phyloP scores from a whole-genome alignment of 495 filamentous ascomycete genomes.

The Letharia lupina region DNA sequence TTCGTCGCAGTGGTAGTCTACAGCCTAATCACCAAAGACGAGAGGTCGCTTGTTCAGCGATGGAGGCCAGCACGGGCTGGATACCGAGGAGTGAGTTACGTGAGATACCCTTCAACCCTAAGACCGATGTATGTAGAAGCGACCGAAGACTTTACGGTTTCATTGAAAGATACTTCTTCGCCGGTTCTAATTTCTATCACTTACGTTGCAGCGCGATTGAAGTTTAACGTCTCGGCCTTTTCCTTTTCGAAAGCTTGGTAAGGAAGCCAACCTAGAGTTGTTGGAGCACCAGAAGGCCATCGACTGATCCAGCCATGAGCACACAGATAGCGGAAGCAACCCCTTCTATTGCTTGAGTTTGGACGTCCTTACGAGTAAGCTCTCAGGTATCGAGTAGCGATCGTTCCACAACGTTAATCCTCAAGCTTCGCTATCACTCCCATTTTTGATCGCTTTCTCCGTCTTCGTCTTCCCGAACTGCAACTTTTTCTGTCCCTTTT shows the following conservation, averaged over 20 bases:
- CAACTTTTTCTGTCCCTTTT: slow-evolving; percentile 21
- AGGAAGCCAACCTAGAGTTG: background rate
- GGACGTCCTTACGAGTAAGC: background rate
- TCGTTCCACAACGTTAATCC: background rate
- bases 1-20: background rate
- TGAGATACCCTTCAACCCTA: background rate
- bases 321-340: background rate
- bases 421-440: slow-evolving; percentile 12
- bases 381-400: background rate
- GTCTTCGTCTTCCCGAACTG: slow-evolving; percentile 22
- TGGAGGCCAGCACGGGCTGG: background rate
- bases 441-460: slow-evolving; percentile 14
- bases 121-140: background rate
- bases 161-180: background rate
- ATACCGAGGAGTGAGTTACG: too few relatives aligned
- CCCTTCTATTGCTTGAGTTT: background rate
- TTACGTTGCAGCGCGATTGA: background rate
- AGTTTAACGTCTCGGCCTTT: background rate
- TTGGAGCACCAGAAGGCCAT: background rate
- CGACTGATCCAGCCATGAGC: background rate
- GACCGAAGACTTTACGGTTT: too few relatives aligned
- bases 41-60: background rate
- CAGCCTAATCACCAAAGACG: background rate
- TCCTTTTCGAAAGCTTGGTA: background rate
- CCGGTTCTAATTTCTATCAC: background rate